Percentiles rank a stretch among this genome's conserved stretches.
phyloP scores from a whole-genome alignment of 2,329 filamentous ascomycete genomes.

The Cladosporium sp. region DNA sequence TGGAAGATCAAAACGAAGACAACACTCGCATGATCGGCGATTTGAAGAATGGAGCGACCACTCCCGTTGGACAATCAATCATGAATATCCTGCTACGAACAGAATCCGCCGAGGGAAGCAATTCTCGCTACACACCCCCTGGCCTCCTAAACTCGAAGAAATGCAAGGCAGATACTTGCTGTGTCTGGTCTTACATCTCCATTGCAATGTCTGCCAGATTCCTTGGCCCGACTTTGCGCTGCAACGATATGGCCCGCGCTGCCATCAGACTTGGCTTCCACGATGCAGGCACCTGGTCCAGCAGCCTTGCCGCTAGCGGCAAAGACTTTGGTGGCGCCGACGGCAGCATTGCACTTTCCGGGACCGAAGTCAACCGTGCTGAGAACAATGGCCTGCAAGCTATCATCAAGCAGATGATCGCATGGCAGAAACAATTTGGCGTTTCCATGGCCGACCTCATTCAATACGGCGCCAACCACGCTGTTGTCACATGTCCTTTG shows the following conservation, averaged over 20 bases:
- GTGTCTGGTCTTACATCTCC: slow-evolving; percentile 41
- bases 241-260: slow-evolving; percentile 40
- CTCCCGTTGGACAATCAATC: slow-evolving; percentile 17
- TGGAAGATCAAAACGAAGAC: slow-evolving; percentile 7
- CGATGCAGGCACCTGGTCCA: slow-evolving; percentile 44
- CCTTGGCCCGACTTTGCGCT: slow-evolving; percentile 26
- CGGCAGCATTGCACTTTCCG: slow-evolving; percentile 41
- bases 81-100: slow-evolving; percentile 18
- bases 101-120: slow-evolving; percentile 15
- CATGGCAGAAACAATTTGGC: slow-evolving; percentile 23
- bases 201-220: slow-evolving; percentile 30
- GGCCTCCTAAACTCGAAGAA: slow-evolving; percentile 6
- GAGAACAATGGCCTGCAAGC: slow-evolving; percentile 31
- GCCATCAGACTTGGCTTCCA: slow-evolving; percentile 48
- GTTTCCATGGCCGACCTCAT: slow-evolving; percentile 38
- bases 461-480: slow-evolving; percentile 35
- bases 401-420: slow-evolving; percentile 16
- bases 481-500: slow-evolving; percentile 36
- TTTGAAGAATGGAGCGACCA: slow-evolving; percentile 18
- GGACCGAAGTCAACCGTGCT: slow-evolving; percentile 36
- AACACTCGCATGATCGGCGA: slow-evolving; percentile 18
- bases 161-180: slow-evolving; percentile 39
- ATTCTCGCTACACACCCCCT: slow-evolving; percentile 17
- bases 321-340: slow-evolving; percentile 42
- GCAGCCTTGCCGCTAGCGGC: slow-evolving; percentile 28